Conservation (phyloP, 805 yeast genomes). For the Saturnispora kantuleensis region DNA sequence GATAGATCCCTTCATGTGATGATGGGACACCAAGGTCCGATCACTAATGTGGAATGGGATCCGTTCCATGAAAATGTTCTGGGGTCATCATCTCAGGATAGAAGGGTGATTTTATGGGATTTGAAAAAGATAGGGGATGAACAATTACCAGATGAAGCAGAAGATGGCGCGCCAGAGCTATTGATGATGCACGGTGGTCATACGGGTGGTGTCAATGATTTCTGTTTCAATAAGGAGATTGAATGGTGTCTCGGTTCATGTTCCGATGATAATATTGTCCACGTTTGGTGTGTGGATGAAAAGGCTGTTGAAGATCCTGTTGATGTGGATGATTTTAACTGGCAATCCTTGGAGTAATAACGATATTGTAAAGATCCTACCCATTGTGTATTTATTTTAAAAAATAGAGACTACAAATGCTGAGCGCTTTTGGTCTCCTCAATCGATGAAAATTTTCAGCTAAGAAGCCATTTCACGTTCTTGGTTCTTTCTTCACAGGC, state of each 20-base stretch:
- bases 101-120: slow-evolving; percentile 78
- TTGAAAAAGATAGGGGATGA: slow-evolving; percentile 71
- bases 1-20: slow-evolving; percentile 49
- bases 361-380: neutral
- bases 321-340: slow-evolving; percentile 7
- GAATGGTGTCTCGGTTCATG: slow-evolving; percentile 72
- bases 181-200: slow-evolving; percentile 93
- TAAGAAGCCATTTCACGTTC: too few species aligned
- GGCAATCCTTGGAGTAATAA: slow-evolving; percentile 1
- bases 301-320: slow-evolving; percentile 21
- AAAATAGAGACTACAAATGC: neutral
- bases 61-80: slow-evolving; percentile 69
- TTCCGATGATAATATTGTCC: slow-evolving; percentile 53
- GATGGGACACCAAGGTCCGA: slow-evolving; percentile 70
- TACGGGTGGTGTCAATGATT: slow-evolving; percentile 64
- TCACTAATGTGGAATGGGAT: slow-evolving; percentile 68
- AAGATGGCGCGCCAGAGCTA: slow-evolving; percentile 83
- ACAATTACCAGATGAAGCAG: slow-evolving; percentile 78
- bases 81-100: slow-evolving; percentile 69
- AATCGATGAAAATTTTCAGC: too few species aligned
- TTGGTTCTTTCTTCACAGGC: too few species aligned
- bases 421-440: neutral
- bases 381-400: neutral
- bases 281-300: slow-evolving; percentile 41
- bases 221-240: slow-evolving; percentile 57